These are phyloP conservation scores for Aquilaria yunnanensis DNA, from an alignment of 345 rosid species.

Conservation along the genomic window DNA sequence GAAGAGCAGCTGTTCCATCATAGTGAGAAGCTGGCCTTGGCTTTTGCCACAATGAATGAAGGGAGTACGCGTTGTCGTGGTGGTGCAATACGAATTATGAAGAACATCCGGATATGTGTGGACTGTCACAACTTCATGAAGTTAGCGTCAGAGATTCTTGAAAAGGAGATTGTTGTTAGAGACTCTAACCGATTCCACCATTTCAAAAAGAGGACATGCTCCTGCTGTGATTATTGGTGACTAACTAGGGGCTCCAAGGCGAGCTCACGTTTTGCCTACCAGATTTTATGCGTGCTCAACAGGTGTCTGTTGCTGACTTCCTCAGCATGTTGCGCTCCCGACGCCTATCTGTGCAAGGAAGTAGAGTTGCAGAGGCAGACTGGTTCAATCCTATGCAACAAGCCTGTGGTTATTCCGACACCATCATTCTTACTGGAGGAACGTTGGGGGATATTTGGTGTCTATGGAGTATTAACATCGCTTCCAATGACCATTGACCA, in stretches of 20 bases:
- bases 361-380: too few relatives aligned
- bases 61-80: conserved; percentile 15
- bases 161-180: conserved; percentile 66
- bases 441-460: too few relatives aligned
- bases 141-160: conserved; percentile 52
- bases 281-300: too few relatives aligned
- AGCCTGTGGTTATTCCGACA: too few relatives aligned
- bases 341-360: too few relatives aligned
- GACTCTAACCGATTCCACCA: conserved; percentile 87
- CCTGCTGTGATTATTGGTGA: conserved; percentile 87
- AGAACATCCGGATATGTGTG: conserved; percentile 76
- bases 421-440: too few relatives aligned
- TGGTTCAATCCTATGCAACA: too few relatives aligned
- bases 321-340: too few relatives aligned
- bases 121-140: conserved; percentile 96
- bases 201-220: conserved; percentile 53
- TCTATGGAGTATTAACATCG: too few relatives aligned
- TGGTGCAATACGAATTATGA: conserved; percentile 48
- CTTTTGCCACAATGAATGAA: conserved; percentile 45
- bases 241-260: neutral
- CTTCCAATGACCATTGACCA: too few relatives aligned
- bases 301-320: too few relatives aligned
- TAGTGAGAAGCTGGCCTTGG: conserved; percentile 88
- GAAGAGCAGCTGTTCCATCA: conserved; percentile 65
- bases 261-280: too few relatives aligned